A percentile compares a stretch with the other conserved stretches of the same genome.
These are phyloP conservation scores for Nicotiana tomentosiformis DNA, from an alignment of 257 asterid species.

Conservation along the genomic window DNA sequence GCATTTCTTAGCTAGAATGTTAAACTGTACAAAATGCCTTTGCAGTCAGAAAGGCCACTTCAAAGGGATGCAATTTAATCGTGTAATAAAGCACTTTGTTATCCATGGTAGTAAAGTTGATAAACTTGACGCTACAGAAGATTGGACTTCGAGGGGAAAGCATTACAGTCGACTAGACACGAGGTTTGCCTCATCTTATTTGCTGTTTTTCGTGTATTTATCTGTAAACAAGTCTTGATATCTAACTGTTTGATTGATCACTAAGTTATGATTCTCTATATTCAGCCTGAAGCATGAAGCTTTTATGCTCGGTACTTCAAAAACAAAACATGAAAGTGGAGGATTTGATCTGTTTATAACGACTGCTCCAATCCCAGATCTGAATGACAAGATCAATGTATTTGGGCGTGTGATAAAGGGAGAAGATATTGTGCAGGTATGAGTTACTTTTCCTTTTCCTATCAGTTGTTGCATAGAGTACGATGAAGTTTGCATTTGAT, in stretches of 20 bases:
- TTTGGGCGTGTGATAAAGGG: constrained; percentile 93
- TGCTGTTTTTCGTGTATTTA: not conserved
- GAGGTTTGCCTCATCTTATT: constrained; percentile 43
- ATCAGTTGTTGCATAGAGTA: not conserved
- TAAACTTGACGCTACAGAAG: constrained; percentile 58
- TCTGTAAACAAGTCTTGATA: not conserved
- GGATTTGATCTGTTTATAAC: constrained; percentile 82
- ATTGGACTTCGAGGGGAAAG: constrained; percentile 92
- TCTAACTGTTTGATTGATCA: not conserved
- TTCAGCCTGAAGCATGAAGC: constrained; percentile 84
- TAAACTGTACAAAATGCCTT: constrained; percentile 8
- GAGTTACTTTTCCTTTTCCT: not conserved
- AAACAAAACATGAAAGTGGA: constrained; percentile 51
- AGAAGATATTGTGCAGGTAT: constrained; percentile 95
- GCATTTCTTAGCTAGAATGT: not conserved
- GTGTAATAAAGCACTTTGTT: constrained; percentile 83
- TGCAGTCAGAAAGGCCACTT: constrained; percentile 75
- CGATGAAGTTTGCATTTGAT: not conserved
- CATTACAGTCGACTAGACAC: constrained; percentile 83
- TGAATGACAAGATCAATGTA: constrained; percentile 72
- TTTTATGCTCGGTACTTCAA: constrained; percentile 93
- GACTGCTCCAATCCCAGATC: constrained; percentile 87
- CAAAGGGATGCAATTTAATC: constrained; percentile 80
- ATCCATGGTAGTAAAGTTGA: constrained; percentile 84
- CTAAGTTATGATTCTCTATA: not conserved